phyloP scores from a whole-genome alignment of 169 alveolate species.

The Cryptosporidium parvum region DNA sequence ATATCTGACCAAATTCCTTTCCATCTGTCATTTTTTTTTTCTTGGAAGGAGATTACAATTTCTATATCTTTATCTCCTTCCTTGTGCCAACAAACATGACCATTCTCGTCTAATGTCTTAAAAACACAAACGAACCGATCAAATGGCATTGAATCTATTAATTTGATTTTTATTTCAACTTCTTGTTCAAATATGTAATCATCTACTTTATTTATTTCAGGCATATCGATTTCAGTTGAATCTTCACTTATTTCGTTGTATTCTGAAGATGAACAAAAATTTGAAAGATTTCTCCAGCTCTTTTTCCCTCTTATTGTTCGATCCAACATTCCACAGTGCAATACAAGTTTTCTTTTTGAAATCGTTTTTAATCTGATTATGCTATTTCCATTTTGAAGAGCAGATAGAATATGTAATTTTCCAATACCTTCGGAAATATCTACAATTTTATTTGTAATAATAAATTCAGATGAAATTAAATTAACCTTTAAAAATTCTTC shows the following conservation, averaged over 20 bases:
- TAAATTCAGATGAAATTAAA: conserved; percentile 14
- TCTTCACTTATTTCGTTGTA: not conserved
- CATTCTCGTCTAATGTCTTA: conserved; percentile 34
- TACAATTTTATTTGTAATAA: conserved; percentile 1
- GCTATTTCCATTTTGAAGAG: not conserved
- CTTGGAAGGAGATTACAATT: not conserved
- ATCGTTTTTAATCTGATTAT: conserved; percentile 21
- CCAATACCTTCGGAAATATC: conserved; percentile 56
- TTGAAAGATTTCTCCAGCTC: conserved; percentile 55
- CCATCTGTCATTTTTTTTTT: conserved; percentile 10
- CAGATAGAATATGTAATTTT: not conserved
- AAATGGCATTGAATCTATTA: not conserved
- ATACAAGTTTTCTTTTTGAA: conserved; percentile 23
- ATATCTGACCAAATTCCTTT: conserved; percentile 47
- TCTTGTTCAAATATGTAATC: conserved; percentile 44
- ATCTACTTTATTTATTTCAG: not conserved
- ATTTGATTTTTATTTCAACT: not conserved
- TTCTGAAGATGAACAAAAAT: conserved; percentile 15
- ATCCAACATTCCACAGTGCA: conserved; percentile 49
- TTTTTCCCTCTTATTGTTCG: conserved; percentile 10
- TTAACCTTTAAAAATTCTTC: conserved; percentile 17
- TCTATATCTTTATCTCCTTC: conserved; percentile 61
- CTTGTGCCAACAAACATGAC: conserved; percentile 50
- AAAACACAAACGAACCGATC: conserved; percentile 43
- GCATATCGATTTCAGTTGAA: conserved; percentile 43